Percentiles rank a stretch among this genome's conserved stretches.
phyloP scores from a whole-genome alignment of 2,329 filamentous ascomycete species.

The Penicillium fuscoglaucum region DNA sequence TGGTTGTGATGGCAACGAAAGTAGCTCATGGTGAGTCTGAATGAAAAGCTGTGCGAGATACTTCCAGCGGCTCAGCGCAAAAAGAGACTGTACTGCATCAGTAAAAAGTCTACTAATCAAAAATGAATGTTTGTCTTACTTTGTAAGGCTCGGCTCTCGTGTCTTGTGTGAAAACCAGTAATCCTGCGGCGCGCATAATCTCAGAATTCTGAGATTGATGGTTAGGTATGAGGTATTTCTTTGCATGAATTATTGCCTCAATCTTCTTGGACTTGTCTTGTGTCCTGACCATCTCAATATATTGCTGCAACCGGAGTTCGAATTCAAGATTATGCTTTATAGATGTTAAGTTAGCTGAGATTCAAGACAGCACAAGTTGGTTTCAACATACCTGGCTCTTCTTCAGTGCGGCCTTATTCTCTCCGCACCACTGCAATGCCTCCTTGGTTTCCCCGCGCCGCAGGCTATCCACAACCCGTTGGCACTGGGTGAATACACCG shows the following conservation, averaged over 20 bases:
- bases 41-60: constrained; percentile 79
- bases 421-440: constrained; percentile 84
- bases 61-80: constrained; percentile 70
- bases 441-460: constrained; percentile 69
- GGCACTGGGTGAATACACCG: constrained; percentile 81
- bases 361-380: background rate
- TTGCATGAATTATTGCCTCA: constrained; percentile 79
- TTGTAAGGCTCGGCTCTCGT: constrained; percentile 61
- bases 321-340: constrained; percentile 79
- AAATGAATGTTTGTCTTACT: constrained; percentile 38
- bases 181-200: constrained; percentile 71
- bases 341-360: background rate
- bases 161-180: constrained; percentile 72
- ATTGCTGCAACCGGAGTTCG: constrained; percentile 89
- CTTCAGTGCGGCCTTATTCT: constrained; percentile 89
- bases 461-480: constrained; percentile 72
- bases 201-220: constrained; percentile 66
- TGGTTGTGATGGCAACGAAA: constrained; percentile 77
- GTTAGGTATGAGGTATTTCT: constrained; percentile 74
- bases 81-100: constrained; percentile 60
- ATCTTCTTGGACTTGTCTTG: constrained; percentile 63
- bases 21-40: constrained; percentile 79
- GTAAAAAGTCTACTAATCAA: background rate
- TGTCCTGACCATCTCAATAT: constrained; percentile 81
- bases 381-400: constrained; percentile 69